These are phyloP conservation scores for Nitzschia putrida DNA, from an alignment of 108 stramenopile species.

Conservation along the genomic window DNA sequence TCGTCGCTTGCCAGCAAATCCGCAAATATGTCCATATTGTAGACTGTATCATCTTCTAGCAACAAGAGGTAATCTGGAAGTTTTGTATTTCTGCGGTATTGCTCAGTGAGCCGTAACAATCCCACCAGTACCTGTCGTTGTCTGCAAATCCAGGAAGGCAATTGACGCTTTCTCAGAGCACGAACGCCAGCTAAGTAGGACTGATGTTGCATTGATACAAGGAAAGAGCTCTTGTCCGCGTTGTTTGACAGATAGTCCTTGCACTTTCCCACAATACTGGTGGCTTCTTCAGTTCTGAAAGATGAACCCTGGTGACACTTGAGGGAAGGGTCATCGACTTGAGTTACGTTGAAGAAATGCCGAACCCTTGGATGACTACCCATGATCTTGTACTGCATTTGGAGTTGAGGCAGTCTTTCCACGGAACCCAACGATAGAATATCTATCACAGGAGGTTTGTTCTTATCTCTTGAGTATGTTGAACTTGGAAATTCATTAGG, in stretches of 20 bases:
- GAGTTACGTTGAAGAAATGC: conserved; percentile 46
- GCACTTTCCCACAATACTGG: too few relatives aligned
- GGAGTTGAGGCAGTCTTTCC: too few relatives aligned
- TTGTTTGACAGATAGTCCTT: neutral
- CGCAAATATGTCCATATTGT: conserved; percentile 38
- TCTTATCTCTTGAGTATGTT: too few relatives aligned
- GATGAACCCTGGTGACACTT: too few relatives aligned
- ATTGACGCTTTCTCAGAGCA: conserved; percentile 35
- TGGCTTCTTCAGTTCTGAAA: too few relatives aligned
- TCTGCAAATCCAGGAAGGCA: conserved; percentile 56
- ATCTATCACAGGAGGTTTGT: too few relatives aligned
- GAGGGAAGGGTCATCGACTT: conserved; percentile 40
- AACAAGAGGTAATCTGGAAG: conserved; percentile 57
- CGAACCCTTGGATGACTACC: conserved; percentile 42
- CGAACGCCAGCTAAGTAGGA: conserved; percentile 23
- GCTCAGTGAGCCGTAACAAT: conserved; percentile 11
- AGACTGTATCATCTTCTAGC: conserved; percentile 57
- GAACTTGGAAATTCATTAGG: too few relatives aligned
- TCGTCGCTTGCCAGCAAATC: too few relatives aligned
- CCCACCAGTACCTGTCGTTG: conserved; percentile 32
- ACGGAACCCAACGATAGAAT: too few relatives aligned
- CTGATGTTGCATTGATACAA: conserved; percentile 1
- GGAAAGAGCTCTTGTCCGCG: neutral
- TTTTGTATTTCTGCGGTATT: conserved; percentile 1
- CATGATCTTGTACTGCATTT: neutral